Percentiles rank a stretch among this genome's conserved stretches.
These are phyloP conservation scores for Solanum ossicruentum DNA, from an alignment of 257 asterid genomes.

Conservation along the genomic window DNA sequence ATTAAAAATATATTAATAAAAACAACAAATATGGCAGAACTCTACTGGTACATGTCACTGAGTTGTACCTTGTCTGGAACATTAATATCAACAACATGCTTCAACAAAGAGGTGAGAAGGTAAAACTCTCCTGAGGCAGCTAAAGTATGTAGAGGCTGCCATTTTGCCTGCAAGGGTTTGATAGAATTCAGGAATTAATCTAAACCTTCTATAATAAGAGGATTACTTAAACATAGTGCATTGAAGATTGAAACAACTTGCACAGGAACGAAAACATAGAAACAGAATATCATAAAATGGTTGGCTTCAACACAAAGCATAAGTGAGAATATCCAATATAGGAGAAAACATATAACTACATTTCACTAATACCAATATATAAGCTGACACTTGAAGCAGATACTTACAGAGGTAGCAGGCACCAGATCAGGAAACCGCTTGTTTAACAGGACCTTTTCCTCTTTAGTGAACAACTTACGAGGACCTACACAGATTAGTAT, in stretches of 20 bases:
- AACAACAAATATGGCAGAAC: background rate
- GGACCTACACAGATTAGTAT: slow-evolving; percentile 33
- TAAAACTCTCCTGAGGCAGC: slow-evolving; percentile 88
- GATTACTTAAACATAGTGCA: background rate
- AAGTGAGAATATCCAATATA: background rate
- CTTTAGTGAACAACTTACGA: slow-evolving; percentile 57
- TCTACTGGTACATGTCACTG: background rate
- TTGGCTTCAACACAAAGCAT: background rate
- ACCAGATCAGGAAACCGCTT: slow-evolving; percentile 62
- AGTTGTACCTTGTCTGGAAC: slow-evolving; percentile 56
- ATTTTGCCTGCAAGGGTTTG: slow-evolving; percentile 49
- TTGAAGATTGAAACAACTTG: background rate
- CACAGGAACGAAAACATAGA: background rate
- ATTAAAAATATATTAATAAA: background rate
- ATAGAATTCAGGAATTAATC: slow-evolving; percentile 5
- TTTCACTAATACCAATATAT: background rate
- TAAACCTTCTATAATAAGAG: background rate
- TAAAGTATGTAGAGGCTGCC: slow-evolving; percentile 89
- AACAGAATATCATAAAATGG: background rate
- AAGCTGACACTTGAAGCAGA: background rate
- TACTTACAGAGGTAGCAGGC: slow-evolving; percentile 72
- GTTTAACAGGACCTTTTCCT: slow-evolving; percentile 56
- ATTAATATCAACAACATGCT: slow-evolving; percentile 59
- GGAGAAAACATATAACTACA: background rate
- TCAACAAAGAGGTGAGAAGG: slow-evolving; percentile 55